Conservation (phyloP, 768 basidiomycete genomes). For the Macrolepiota albuminosa region DNA sequence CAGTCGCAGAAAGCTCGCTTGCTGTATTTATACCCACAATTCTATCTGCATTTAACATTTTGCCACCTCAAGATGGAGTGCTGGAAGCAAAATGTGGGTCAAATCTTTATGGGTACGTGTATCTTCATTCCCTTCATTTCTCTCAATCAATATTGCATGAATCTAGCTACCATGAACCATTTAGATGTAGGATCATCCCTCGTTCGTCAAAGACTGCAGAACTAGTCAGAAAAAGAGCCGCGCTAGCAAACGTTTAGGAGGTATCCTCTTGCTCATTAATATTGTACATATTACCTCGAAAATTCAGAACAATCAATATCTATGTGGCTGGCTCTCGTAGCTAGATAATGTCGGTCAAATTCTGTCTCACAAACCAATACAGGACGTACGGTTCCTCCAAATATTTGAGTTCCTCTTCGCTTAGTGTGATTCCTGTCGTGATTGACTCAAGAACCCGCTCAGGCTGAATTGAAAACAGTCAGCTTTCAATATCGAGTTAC, state of each 20-base stretch:
- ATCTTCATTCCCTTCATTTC: background rate
- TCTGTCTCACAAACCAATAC: background rate
- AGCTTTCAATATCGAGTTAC: constrained; percentile 17
- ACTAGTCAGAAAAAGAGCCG: background rate
- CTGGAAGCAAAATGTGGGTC: background rate
- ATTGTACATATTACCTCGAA: background rate
- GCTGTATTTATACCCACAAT: background rate
- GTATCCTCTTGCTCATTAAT: background rate
- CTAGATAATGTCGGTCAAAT: background rate
- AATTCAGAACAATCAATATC: background rate
- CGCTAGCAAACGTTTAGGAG: background rate
- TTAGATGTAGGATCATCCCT: background rate
- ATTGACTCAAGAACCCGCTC: background rate
- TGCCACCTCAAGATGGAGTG: background rate
- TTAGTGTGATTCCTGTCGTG: background rate
- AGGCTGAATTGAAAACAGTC: constrained; percentile 28
- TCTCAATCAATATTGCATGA: background rate
- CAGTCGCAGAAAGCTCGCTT: background rate
- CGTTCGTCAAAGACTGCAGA: background rate
- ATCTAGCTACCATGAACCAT: background rate
- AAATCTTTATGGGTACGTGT: background rate
- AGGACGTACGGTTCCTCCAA: background rate
- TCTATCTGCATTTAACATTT: background rate
- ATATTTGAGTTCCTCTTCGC: background rate
- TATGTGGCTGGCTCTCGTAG: background rate